These are phyloP conservation scores for Ustilago lituana DNA, from an alignment of 1,284 basidiomycete genomes.

Conservation along the genomic window DNA sequence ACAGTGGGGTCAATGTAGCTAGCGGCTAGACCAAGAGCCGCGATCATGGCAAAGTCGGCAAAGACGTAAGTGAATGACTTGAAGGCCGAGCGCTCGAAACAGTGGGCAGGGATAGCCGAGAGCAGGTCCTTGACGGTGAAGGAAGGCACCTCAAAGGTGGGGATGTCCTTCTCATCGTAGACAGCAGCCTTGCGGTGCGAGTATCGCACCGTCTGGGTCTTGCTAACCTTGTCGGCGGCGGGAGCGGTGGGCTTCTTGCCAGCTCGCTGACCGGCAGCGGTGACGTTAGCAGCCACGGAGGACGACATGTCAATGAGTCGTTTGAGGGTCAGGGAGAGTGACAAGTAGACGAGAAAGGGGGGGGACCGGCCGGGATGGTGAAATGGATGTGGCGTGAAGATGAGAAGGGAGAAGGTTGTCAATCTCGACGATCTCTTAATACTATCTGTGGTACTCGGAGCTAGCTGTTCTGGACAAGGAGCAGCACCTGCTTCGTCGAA, in stretches of 20 bases:
- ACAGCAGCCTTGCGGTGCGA: conserved; percentile 59
- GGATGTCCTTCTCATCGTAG: conserved; percentile 61
- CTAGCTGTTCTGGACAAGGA: neutral
- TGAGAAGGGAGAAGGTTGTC: neutral
- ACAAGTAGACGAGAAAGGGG: neutral
- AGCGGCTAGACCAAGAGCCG: conserved; percentile 76
- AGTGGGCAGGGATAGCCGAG: conserved; percentile 86
- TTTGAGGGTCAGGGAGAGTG: neutral
- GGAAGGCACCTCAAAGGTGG: conserved; percentile 77
- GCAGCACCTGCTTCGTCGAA: neutral
- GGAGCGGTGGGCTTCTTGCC: conserved; percentile 44
- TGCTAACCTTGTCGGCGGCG: conserved; percentile 32
- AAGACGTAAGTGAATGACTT: conserved; percentile 83
- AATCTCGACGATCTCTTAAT: conserved; percentile 3
- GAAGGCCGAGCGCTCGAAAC: conserved; percentile 89
- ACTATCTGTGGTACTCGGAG: conserved; percentile 5
- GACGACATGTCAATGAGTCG: conserved; percentile 42
- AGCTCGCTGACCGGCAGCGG: conserved; percentile 49
- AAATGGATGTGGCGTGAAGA: conserved; percentile 14
- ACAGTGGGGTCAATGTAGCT: conserved; percentile 74
- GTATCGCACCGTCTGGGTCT: conserved; percentile 48
- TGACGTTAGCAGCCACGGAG: conserved; percentile 49
- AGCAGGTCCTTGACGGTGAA: conserved; percentile 86
- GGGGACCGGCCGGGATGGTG: conserved; percentile 1
- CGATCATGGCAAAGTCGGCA: conserved; percentile 80